Percentiles rank a stretch among this genome's conserved stretches.
phyloP scores from a whole-genome alignment of 345 rosid species.

The Acer yangbiense region DNA sequence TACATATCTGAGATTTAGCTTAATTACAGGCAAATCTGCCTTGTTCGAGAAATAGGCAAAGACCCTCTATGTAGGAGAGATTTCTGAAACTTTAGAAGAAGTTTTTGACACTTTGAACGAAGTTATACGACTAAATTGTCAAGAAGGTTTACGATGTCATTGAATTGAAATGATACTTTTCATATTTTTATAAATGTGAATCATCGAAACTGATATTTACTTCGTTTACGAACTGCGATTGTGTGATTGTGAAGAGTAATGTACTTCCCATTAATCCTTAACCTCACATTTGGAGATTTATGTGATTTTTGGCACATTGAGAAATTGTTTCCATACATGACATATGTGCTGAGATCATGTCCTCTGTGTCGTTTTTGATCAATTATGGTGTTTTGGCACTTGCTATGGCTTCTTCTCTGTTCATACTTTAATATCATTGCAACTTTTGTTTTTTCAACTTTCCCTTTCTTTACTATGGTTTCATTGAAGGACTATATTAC shows the following conservation, averaged over 20 bases:
- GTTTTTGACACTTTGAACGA: no score
- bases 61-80: background rate
- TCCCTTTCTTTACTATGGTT: background rate
- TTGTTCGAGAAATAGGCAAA: no score
- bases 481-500: no score
- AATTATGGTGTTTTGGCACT: background rate
- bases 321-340: background rate
- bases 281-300: background rate
- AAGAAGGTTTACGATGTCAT: no score
- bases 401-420: background rate
- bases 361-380: background rate
- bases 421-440: background rate
- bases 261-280: background rate
- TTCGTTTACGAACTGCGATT: background rate
- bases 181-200: no score
- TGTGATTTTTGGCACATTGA: background rate
- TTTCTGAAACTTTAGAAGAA: no score
- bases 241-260: background rate
- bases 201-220: background rate
- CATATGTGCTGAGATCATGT: background rate
- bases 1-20: no score
- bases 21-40: no score
- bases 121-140: no score
- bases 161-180: no score
- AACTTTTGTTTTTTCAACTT: background rate